These are phyloP conservation scores for Barnettozyma sp. DNA, from an alignment of 805 yeast species.

Conservation along the genomic window DNA sequence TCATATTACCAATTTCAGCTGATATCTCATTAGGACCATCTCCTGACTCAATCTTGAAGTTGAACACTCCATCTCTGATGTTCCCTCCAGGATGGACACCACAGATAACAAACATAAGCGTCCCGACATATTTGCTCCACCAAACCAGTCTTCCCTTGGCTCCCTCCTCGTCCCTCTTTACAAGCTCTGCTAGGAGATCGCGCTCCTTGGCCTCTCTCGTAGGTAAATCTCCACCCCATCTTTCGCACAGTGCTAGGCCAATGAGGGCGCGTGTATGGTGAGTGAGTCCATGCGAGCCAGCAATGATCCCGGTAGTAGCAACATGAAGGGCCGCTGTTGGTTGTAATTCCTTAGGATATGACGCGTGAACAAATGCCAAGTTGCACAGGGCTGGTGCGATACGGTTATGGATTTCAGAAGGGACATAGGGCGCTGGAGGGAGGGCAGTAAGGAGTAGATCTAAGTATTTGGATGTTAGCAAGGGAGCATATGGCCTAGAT, in stretches of 20 bases:
- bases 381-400: constrained; percentile 68
- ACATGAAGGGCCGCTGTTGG: constrained; percentile 67
- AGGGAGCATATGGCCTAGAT: constrained; percentile 65
- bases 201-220: constrained; percentile 43
- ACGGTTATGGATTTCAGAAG: constrained; percentile 49
- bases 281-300: constrained; percentile 70
- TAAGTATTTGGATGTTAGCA: constrained; percentile 50
- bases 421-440: constrained; percentile 46
- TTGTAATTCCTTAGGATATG: constrained; percentile 71
- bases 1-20: background rate
- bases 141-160: constrained; percentile 44
- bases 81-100: constrained; percentile 81
- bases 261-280: constrained; percentile 65
- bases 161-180: constrained; percentile 31
- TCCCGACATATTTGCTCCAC: constrained; percentile 72
- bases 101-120: constrained; percentile 69
- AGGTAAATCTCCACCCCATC: constrained; percentile 80
- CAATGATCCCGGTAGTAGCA: constrained; percentile 67
- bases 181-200: constrained; percentile 40
- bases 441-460: constrained; percentile 48
- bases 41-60: constrained; percentile 30
- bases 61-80: constrained; percentile 52
- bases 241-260: constrained; percentile 67
- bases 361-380: constrained; percentile 67
- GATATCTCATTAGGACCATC: background rate